A percentile compares a stretch with the other conserved stretches of the same genome.
phyloP scores from a whole-genome alignment of 2,329 filamentous ascomycete genomes.

The Emergomyces pasteurianus region DNA sequence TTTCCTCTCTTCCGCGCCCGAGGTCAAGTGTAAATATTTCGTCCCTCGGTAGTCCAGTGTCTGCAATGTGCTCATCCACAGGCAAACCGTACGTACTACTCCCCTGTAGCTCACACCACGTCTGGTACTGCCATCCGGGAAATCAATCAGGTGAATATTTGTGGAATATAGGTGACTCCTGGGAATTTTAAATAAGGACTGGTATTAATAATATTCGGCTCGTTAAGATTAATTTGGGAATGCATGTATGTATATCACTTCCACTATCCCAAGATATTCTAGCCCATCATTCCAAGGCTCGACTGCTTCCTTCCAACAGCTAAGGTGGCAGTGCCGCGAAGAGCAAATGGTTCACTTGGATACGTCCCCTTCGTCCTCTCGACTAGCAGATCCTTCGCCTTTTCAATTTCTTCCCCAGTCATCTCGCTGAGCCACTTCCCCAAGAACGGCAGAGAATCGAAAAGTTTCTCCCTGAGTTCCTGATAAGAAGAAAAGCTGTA shows the following conservation, averaged over 20 bases:
- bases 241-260: not conserved
- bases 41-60: constrained; percentile 42
- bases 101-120: constrained; percentile 22
- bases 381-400: not conserved
- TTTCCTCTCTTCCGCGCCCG: constrained; percentile 24
- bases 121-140: constrained; percentile 34
- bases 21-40: constrained; percentile 41
- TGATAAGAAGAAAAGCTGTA: not conserved
- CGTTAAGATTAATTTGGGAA: not conserved
- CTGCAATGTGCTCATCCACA: constrained; percentile 32
- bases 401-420: not conserved
- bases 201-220: no score
- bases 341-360: not conserved
- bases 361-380: not conserved
- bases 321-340: not conserved
- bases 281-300: not conserved
- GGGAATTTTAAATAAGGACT: constrained; percentile 35
- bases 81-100: constrained; percentile 42
- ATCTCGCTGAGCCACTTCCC: not conserved
- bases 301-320: not conserved
- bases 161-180: constrained; percentile 25
- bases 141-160: constrained; percentile 35
- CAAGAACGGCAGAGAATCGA: constrained; percentile 1
- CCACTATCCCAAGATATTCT: not conserved
- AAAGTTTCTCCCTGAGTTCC: not conserved